A percentile compares a stretch with the other conserved stretches of the same genome.
phyloP scores from a whole-genome alignment of 805 yeast genomes.

The Hanseniaspora singularis region DNA sequence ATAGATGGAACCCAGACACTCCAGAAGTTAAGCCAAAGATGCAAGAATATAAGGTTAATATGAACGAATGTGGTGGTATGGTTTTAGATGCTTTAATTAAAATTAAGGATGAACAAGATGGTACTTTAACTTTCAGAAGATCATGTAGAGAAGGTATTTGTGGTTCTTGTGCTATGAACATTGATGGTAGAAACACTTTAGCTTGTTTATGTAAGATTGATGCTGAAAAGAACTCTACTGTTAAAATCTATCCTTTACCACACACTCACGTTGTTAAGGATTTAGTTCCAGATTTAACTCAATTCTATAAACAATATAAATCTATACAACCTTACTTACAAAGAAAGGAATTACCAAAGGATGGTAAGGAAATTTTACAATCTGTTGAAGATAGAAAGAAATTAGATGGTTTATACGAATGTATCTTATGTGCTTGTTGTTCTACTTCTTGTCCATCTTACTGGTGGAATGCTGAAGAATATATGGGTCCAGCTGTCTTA shows the following conservation, averaged over 20 bases:
- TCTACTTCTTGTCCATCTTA: slow-evolving; percentile 98
- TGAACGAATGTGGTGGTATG: slow-evolving; percentile 95
- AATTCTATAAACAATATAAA: slow-evolving; percentile 95
- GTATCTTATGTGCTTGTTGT: slow-evolving; percentile 97
- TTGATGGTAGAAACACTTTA: slow-evolving; percentile 91
- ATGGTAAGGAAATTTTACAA: slow-evolving; percentile 89
- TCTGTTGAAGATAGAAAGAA: slow-evolving; percentile 86
- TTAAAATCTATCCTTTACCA: slow-evolving; percentile 91
- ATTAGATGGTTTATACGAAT: slow-evolving; percentile 92
- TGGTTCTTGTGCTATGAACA: slow-evolving; percentile 99
- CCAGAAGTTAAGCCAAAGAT: slow-evolving; percentile 85
- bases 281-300: slow-evolving; percentile 94
- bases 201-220: slow-evolving; percentile 95
- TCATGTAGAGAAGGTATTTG: slow-evolving; percentile 99
- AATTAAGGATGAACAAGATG: slow-evolving; percentile 92
- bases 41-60: slow-evolving; percentile 72
- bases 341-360: slow-evolving; percentile 61
- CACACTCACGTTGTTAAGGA: slow-evolving; percentile 97
- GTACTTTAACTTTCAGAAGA: slow-evolving; percentile 91
- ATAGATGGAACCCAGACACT: slow-evolving; percentile 97
- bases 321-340: slow-evolving; percentile 94
- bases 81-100: slow-evolving; percentile 86
- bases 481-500: slow-evolving; percentile 95
- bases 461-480: slow-evolving; percentile 99
- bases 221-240: slow-evolving; percentile 55